These are phyloP conservation scores for Aspergillus haitiensis DNA, from an alignment of 495 filamentous ascomycete species.

Conservation along the genomic window DNA sequence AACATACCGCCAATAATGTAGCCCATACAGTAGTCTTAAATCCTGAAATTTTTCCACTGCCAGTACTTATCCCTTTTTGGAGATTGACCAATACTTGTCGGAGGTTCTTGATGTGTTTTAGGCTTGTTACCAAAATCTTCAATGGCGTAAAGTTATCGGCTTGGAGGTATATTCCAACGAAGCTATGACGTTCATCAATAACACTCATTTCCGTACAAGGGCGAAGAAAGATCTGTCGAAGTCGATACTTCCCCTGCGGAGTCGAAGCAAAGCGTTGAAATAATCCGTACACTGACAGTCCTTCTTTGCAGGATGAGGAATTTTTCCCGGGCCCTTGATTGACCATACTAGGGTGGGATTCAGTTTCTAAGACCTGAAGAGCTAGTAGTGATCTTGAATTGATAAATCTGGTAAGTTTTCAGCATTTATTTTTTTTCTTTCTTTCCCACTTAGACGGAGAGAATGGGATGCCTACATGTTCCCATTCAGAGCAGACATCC, in stretches of 20 bases:
- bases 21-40: slow-evolving; percentile 73
- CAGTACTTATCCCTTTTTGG: slow-evolving; percentile 70
- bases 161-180: slow-evolving; percentile 66
- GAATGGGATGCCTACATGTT: slow-evolving; percentile 59
- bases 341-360: slow-evolving; percentile 81
- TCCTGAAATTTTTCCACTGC: slow-evolving; percentile 54
- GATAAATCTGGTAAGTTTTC: slow-evolving; percentile 59
- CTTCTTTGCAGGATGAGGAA: slow-evolving; percentile 76
- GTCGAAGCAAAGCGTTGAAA: slow-evolving; percentile 77
- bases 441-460: background rate
- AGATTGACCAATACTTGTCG: slow-evolving; percentile 68
- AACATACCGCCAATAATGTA: slow-evolving; percentile 54
- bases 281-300: slow-evolving; percentile 83
- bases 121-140: slow-evolving; percentile 57
- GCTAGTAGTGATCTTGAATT: slow-evolving; percentile 76
- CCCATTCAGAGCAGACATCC: slow-evolving; percentile 75
- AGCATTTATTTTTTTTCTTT: slow-evolving; percentile 4
- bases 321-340: slow-evolving; percentile 72
- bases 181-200: slow-evolving; percentile 73
- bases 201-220: slow-evolving; percentile 67
- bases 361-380: slow-evolving; percentile 82
- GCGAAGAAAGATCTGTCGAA: slow-evolving; percentile 82
- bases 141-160: slow-evolving; percentile 64
- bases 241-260: slow-evolving; percentile 71
- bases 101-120: slow-evolving; percentile 80